phyloP scores from a whole-genome alignment of 1,284 basidiomycete species.

The Ceratobasidium sp. region DNA sequence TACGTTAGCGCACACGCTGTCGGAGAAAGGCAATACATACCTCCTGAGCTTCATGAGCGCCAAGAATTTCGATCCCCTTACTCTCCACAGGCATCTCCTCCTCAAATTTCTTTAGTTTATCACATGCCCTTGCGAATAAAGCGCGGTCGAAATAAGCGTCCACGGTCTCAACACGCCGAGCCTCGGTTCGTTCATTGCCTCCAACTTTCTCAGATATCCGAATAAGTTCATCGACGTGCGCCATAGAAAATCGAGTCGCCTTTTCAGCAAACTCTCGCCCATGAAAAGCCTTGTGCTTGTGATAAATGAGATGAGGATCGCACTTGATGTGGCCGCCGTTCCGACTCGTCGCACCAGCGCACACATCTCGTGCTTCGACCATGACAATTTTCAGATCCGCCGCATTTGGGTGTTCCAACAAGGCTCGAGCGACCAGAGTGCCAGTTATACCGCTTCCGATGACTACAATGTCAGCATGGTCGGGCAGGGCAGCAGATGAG shows the following conservation, averaged over 20 bases:
- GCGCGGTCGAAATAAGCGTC: constrained; percentile 64
- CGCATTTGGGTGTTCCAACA: constrained; percentile 61
- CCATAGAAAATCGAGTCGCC: constrained; percentile 71
- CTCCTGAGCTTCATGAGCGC: constrained; percentile 39
- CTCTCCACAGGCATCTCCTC: constrained; percentile 64
- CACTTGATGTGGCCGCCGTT: constrained; percentile 75
- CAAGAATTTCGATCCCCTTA: too few species aligned
- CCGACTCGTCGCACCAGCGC: constrained; percentile 78
- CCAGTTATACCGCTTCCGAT: constrained; percentile 81
- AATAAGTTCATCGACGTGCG: constrained; percentile 67
- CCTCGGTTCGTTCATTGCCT: constrained; percentile 61
- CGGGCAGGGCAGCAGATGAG: constrained; percentile 57
- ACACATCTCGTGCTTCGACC: constrained; percentile 76
- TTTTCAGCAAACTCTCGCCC: constrained; percentile 61
- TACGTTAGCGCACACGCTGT: not conserved
- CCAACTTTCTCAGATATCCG: constrained; percentile 64
- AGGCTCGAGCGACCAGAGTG: constrained; percentile 67
- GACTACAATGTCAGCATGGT: constrained; percentile 69
- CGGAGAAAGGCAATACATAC: not conserved
- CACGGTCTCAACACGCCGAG: constrained; percentile 64
- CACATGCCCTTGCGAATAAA: constrained; percentile 60
- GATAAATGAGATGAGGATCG: constrained; percentile 30
- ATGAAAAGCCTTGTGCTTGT: constrained; percentile 4
- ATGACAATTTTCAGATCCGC: constrained; percentile 65
- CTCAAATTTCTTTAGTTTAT: constrained; percentile 60